Base-by-base conservation (phyloP, 306 rosid species). In the Inga laurina region DNA sequence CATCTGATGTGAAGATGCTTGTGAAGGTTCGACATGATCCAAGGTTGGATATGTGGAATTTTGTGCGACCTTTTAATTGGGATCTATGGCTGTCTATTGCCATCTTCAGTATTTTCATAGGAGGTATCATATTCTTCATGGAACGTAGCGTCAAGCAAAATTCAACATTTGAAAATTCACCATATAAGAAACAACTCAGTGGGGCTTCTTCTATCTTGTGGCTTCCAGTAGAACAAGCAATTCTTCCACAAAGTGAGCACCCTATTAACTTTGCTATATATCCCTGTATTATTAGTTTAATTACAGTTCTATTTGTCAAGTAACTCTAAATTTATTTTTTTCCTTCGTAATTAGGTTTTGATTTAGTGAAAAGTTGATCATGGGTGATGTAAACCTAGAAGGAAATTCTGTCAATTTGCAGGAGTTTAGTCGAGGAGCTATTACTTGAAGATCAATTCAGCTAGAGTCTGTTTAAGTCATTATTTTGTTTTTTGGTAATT, bases 61-160 rank as follows among this genome's bases (percentile, higher is more conserved):
- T 75, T 66, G 5, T 65, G 22, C 34, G 37, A 8, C 85, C 85
- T 22, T 82, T 82, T 66, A 66, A 76, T 22, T 75, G 80, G 80
- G 85, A 82, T 51, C 76, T 82, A 7, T 82, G 80, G 76, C 10
- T 75, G 69, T 62, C 69, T 4, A 62, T 62, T 27, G 18, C 19
- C 39, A 62, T 27, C 39, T 27, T 30, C 35, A 24, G 39, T 62
- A 27, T 13, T 4, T 62, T 62, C 14, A 62, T 12, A 11, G 69
- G 69, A 62, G 37, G 18, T 62, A 62, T 27, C 16, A 72, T 81
- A 27, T 59, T 9, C 27, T 30, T 59, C 61, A 81, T 72, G 84
- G 79, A 81, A 73, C 74, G 73, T 6, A 73, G 32, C 18, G 69
- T 11, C 8, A 32, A 34, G n/a, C 21, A 16, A 32, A 67, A 54